Conservation (phyloP, 371 early-diverging fungal species). For the Zychaea mexicana region DNA sequence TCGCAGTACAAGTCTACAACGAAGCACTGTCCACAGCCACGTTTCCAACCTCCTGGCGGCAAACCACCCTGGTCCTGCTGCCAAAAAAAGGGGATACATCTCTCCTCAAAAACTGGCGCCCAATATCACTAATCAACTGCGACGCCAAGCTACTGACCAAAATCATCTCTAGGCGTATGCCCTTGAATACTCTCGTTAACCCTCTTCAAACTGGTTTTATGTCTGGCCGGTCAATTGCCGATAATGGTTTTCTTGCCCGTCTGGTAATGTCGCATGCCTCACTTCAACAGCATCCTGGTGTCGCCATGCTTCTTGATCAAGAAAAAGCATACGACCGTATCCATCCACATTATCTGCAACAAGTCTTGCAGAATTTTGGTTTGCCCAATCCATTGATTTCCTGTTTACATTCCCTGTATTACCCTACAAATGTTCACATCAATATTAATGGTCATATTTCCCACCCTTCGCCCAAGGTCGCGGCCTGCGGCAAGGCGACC, state of each 20-base stretch:
- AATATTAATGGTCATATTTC: constrained; percentile 25
- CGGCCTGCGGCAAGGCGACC: constrained; percentile 30
- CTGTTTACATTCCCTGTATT: constrained; percentile 15
- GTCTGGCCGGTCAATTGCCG: constrained; percentile 4
- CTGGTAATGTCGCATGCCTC: background rate
- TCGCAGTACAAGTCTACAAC: background rate
- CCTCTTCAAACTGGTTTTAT: constrained; percentile 21
- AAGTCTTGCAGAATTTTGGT: background rate
- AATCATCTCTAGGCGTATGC: too few relatives aligned
- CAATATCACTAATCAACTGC: constrained; percentile 20
- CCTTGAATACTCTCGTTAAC: too few relatives aligned
- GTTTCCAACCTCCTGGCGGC: constrained; percentile 25
- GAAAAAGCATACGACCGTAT: constrained; percentile 15
- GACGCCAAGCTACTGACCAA: constrained; percentile 20
- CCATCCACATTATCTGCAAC: constrained; percentile 14
- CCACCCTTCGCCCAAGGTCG: constrained; percentile 11
- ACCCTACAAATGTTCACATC: constrained; percentile 9
- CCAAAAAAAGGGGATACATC: constrained; percentile 22
- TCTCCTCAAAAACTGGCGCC: constrained; percentile 28
- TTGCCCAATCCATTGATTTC: constrained; percentile 1
- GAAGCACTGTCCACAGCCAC: background rate
- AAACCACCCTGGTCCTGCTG: constrained; percentile 18
- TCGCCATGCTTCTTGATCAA: constrained; percentile 10
- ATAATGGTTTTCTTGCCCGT: constrained; percentile 12
- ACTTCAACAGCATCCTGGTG: background rate